A percentile compares a stretch with the other conserved stretches of the same genome.
Evolutionary conservation across 1,284 basidiomycete genomes (phyloP).

Genomic region (Schizopora paradoxa): DNA sequence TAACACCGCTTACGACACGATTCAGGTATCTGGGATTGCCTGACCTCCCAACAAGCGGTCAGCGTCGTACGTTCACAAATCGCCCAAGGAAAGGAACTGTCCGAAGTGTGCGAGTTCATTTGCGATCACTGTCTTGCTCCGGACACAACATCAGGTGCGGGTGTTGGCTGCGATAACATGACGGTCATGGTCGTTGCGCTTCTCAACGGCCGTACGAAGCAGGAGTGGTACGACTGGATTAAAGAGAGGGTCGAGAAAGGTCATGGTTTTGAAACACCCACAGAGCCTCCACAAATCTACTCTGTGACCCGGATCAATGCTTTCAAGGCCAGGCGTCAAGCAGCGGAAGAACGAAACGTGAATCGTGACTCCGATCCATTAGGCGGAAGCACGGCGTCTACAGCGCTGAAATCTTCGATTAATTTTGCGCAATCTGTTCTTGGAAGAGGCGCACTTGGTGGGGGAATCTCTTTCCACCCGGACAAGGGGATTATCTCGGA

Average conservation of each 20-base stretch:
- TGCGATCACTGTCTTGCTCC: slow-evolving; percentile 95
- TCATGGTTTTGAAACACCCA: slow-evolving; percentile 71
- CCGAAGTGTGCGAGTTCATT: slow-evolving; percentile 83
- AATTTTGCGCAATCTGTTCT: slow-evolving; percentile 23
- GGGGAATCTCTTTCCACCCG: slow-evolving; percentile 55
- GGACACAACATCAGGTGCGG: slow-evolving; percentile 84
- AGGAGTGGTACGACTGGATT: slow-evolving; percentile 94
- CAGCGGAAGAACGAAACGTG: slow-evolving; percentile 49
- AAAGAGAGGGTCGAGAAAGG: slow-evolving; percentile 76
- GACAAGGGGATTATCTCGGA: slow-evolving; percentile 45
- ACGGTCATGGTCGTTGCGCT: slow-evolving; percentile 90
- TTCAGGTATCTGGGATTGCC: slow-evolving; percentile 96
- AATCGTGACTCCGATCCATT: slow-evolving; percentile 35
- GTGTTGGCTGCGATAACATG: slow-evolving; percentile 99
- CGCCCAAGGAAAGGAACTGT: slow-evolving; percentile 74
- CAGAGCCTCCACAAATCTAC: slow-evolving; percentile 62
- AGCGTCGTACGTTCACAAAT: slow-evolving; percentile 85
- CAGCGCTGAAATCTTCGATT: slow-evolving; percentile 1
- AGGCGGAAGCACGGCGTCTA: background rate
- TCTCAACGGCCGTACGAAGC: slow-evolving; percentile 79
- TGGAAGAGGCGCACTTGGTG: slow-evolving; percentile 35
- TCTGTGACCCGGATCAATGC: slow-evolving; percentile 51
- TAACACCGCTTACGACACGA: background rate
- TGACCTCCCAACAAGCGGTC: slow-evolving; percentile 89
- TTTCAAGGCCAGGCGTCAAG: slow-evolving; percentile 52